phyloP scores from a whole-genome alignment of 257 asterid genomes.

The Ehretia macrophylla region DNA sequence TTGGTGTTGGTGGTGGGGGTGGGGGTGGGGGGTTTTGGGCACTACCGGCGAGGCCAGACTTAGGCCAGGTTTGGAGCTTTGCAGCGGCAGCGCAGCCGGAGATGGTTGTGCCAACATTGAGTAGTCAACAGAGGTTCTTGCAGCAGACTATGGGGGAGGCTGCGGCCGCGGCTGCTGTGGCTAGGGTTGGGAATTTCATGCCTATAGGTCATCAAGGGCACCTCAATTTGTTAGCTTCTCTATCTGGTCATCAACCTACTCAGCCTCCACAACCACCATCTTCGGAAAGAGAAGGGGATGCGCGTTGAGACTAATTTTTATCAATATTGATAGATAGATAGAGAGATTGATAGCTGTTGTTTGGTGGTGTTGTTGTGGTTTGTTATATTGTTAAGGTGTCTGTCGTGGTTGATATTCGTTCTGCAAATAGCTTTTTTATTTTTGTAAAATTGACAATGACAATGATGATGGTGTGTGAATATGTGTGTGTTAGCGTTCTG shows the following conservation, averaged over 20 bases:
- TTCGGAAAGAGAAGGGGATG: constrained; percentile 64
- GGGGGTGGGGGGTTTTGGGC: constrained; percentile 91
- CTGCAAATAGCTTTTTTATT: constrained; percentile 1
- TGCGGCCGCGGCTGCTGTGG: constrained; percentile 96
- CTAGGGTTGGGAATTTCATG: constrained; percentile 88
- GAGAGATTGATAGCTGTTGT: background rate
- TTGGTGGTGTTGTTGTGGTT: background rate
- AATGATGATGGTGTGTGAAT: constrained; percentile 1
- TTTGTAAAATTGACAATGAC: background rate
- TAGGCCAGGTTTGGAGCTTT: constrained; percentile 94
- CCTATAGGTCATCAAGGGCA: constrained; percentile 95
- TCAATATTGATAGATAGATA: background rate
- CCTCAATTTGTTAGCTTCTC: constrained; percentile 86
- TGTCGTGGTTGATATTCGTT: background rate
- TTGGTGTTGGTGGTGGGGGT: constrained; percentile 33
- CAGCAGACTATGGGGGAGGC: constrained; percentile 92
- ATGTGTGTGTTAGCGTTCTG: background rate
- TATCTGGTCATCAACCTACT: constrained; percentile 37
- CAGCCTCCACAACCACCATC: constrained; percentile 44
- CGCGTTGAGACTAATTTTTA: constrained; percentile 35
- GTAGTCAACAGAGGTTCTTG: constrained; percentile 58
- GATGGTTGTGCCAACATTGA: constrained; percentile 45
- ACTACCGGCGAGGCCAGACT: constrained; percentile 72
- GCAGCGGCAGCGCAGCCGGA: constrained; percentile 61
- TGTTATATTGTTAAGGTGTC: background rate